Base-by-base conservation (phyloP, 1,139 yeast species). In the Lodderomyces pseudojiufengensis region DNA sequence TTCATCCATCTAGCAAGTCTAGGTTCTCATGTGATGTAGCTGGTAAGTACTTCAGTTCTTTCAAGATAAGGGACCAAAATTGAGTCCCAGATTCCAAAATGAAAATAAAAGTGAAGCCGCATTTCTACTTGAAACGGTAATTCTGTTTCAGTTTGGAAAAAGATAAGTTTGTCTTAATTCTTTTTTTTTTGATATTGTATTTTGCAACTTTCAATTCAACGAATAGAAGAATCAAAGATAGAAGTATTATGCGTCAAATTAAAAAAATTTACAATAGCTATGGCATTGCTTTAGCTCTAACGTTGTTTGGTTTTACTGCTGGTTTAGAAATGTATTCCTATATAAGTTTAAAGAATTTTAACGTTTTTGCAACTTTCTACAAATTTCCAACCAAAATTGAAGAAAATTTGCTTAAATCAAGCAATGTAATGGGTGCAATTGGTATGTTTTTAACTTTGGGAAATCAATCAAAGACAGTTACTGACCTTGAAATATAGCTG, bases 361-460 rank as follows among this genome's bases (percentile, higher is more conserved):
- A 42, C 5, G 49, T 47, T 27, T 61, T 63, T 31, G 41, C 42
- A 25, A 45, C 41, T 3, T 58, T 48, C 38, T 65, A 50, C 42
- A 59, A 58, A 10, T 39, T 33, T 2, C 43, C 55, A 8, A 36
- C 51, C 6, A 46, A 43, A 9, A 42, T 59, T 42, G 68, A 63
- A 35, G 54, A 49, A 9, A 52, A 55, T 11, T 36, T 64, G 37
- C 37, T 64, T 10, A 52, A 50, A 27, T 50, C 65, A 20, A 51
- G 61, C 33, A 57, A 49, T 36, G 48, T 63, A 3, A 48, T 63
- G 11, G 71, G 72, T 1, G 64, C 66, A 11, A 51, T 58, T 15
- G 45, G 63, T 59, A 53, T 28, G 46, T 56, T 44, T 12, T 11
- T 20, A 23, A 8, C 22, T 22, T 12, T 9, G 16, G 7, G 8